Base-by-base conservation (phyloP, 805 yeast species). In the Candida caryicola region DNA sequence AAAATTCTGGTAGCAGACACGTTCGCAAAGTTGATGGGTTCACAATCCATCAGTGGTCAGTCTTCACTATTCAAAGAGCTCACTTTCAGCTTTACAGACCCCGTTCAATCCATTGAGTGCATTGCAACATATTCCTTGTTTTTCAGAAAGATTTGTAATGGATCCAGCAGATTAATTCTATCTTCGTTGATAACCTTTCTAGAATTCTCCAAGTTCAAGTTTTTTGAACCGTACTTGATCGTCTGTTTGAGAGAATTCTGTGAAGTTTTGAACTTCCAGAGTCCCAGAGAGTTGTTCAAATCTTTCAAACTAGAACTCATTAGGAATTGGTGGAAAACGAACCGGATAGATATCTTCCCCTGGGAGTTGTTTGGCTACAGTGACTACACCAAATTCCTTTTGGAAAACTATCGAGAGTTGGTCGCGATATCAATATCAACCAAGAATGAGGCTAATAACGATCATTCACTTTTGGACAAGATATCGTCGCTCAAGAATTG, bases 301-400 rank as follows among this genome's bases (percentile, higher is more conserved):
- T 37, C 46, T 9, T 49, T 61, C 18, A 61, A 54, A 33, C 46
- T 62, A 25, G 65, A 64, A 10, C 50, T 76, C 3, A 52, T 77
- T 33, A 69, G 61, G 38, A 58, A 58, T 15, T 77, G 81, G 80
- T 57, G 60, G 52, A 52, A 55, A n/a, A 60, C 57, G 36, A 54
- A 58, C 3, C 46, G 51, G 3, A 42, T 74, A 10, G 37, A 41
- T 0, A 46, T 47, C 1, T 74, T 76, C 43, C 82, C 81, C 0
- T 65, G 31, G 37, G 42, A 40, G 1, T 38, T 72, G 1, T 66
- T 77, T 47, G 75, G 62, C 0, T 74, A 62, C 44, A 14, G 38
- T 1, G 48, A 50, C 7, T 39, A 41, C 2, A 29, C 37, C 2
- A 60, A 59, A 1, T 73, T 76, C 43, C 23, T 66, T 4, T 15